phyloP scores from a whole-genome alignment of 1,284 basidiomycete species.

The Cutaneotrichosporon cavernicola region DNA sequence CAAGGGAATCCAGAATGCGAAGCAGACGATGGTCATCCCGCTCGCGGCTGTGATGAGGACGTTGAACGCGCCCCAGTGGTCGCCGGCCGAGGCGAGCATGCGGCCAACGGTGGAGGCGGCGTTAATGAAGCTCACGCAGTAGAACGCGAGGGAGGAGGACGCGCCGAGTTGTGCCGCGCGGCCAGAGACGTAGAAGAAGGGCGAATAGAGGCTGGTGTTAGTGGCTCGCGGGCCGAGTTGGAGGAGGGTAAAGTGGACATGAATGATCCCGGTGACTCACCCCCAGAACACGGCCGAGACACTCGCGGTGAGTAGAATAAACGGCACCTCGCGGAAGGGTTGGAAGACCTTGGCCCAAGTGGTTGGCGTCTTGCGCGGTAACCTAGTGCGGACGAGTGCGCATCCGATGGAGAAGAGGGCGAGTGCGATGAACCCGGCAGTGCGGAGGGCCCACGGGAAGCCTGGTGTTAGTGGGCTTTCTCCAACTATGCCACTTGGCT shows the following conservation, averaged over 20 bases:
- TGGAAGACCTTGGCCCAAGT: slow-evolving; percentile 27
- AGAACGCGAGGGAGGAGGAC: slow-evolving; percentile 30
- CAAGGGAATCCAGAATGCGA: slow-evolving; percentile 34
- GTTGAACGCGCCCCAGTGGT: slow-evolving; percentile 33
- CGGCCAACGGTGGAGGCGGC: slow-evolving; percentile 36
- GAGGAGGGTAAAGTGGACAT: neutral
- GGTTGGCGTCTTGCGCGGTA: slow-evolving; percentile 27
- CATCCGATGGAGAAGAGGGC: slow-evolving; percentile 28
- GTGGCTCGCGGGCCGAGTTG: neutral
- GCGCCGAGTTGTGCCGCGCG: slow-evolving; percentile 39
- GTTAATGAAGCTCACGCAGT: slow-evolving; percentile 40
- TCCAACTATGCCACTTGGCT: neutral
- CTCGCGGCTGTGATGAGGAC: slow-evolving; percentile 36
- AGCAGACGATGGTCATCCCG: slow-evolving; percentile 25
- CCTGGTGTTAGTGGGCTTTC: slow-evolving; percentile 8
- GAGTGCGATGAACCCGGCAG: slow-evolving; percentile 33
- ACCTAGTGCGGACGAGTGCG: slow-evolving; percentile 26
- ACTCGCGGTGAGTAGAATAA: slow-evolving; percentile 31
- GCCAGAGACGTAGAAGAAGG: slow-evolving; percentile 39
- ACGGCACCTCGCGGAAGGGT: slow-evolving; percentile 30
- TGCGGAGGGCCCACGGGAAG: slow-evolving; percentile 34
- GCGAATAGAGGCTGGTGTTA: slow-evolving; percentile 40
- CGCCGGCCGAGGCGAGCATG: slow-evolving; percentile 19
- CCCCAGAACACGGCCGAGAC: slow-evolving; percentile 2
- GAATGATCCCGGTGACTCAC: neutral